Base-by-base conservation (phyloP, 2,329 filamentous ascomycete genomes). In the Diaporthe amygdali region DNA sequence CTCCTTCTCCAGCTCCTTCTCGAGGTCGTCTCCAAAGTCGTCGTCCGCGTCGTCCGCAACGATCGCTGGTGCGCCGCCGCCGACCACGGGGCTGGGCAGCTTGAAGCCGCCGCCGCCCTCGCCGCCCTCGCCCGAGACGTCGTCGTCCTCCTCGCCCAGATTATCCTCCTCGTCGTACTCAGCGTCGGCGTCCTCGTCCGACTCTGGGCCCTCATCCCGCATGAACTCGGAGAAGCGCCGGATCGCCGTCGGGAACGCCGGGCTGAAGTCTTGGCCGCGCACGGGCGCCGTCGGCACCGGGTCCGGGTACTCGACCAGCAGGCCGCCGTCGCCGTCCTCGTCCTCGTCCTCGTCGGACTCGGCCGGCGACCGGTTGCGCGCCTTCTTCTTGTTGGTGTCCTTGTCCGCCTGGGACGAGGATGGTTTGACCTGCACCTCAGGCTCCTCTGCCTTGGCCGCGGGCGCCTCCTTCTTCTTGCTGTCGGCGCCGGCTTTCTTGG, bases 251-350 rank as follows among this genome's bases (percentile, higher is more conserved):
- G 85, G 83, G 76, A 88, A 85, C 0, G 85, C 82, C 0, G 86
- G 85, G 5, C 86, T 87, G 77, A 87, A 87, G 76, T 86, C 83
- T 59, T 67, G 69, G 41, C 30, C 41, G 17, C 52, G 61, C 37
- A 17, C 14, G 32, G 47, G 52, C 17, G 69, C 56, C 22, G 81
- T 77, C 3, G 81, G 79, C 27, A 84, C 84, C 39, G 84, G 87
- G 55, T 85, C 88, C 0, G 89, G 89, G 74, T 90, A 90, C 78
- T 92, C 90, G 69, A 92, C 84, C 32, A 87, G 85, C 41, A 91
- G 82, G 32, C 86, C 86, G 56, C 87, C 86, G 64, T 89, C 89
- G 30, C 88, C 89, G 52, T 90, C 88, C 15, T 87, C 84, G 22
- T 87, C 85, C 5, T 71, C 69, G 1, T 73, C 68, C 3, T 69